Evolutionary conservation across 2,329 filamentous ascomycete species (phyloP).

Genomic region (Fusarium liriodendri): DNA sequence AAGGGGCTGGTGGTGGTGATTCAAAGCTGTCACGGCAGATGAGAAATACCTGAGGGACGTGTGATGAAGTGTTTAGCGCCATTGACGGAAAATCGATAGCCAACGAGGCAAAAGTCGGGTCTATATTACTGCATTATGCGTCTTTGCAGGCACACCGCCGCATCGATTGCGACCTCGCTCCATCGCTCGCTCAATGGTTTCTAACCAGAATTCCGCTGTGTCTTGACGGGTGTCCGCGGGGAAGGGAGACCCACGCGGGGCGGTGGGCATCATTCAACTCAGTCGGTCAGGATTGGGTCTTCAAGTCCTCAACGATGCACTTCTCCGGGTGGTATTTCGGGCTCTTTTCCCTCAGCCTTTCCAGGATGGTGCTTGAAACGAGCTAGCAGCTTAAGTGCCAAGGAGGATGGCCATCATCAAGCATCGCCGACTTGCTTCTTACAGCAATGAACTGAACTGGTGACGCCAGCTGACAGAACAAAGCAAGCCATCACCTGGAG

Average conservation of each 20-base stretch:
- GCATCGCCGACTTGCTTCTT: background rate
- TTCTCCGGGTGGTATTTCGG: conserved; percentile 5
- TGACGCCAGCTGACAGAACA: background rate
- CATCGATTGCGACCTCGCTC: conserved; percentile 26
- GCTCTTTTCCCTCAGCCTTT: background rate
- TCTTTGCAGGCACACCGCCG: conserved; percentile 40
- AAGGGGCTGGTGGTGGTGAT: conserved; percentile 33
- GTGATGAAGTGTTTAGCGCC: conserved; percentile 36
- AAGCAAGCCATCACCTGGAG: background rate
- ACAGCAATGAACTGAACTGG: background rate
- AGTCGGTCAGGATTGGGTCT: conserved; percentile 5
- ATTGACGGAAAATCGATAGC: conserved; percentile 23
- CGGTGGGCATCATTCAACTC: conserved; percentile 23
- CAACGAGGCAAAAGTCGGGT: conserved; percentile 25
- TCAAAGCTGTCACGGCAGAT: conserved; percentile 39
- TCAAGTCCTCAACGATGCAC: conserved; percentile 10
- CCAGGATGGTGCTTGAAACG: conserved; percentile 1
- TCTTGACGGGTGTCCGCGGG: conserved; percentile 14
- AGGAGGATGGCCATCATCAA: background rate
- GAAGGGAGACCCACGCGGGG: conserved; percentile 24
- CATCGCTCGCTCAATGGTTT: conserved; percentile 9
- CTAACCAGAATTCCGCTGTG: conserved; percentile 4
- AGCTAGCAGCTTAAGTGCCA: background rate
- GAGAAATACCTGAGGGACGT: conserved; percentile 19
- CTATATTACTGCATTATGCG: conserved; percentile 32